Conservation (phyloP, 306 rosid genomes). For the Vigna hirtella region DNA sequence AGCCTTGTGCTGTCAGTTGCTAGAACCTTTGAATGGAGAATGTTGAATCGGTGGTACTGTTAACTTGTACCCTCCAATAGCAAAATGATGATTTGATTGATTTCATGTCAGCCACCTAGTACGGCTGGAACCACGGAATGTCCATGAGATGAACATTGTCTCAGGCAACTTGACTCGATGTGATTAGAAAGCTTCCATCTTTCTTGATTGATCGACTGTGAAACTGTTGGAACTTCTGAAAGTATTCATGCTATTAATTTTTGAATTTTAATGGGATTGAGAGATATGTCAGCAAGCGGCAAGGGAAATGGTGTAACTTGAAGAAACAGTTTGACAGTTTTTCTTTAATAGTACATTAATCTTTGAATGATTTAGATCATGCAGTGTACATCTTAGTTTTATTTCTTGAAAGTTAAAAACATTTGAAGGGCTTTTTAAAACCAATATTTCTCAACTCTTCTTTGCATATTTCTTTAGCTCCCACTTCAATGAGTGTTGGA, state of each 20-base stretch:
- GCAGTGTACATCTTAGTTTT: background rate
- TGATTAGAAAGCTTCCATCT: background rate
- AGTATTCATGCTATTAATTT: background rate
- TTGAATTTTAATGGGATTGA: background rate
- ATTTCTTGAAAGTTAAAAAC: background rate
- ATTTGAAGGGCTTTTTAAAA: background rate
- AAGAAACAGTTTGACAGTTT: background rate
- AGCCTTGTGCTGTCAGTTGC: constrained; percentile 27
- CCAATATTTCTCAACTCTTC: background rate
- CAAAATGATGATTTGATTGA: constrained; percentile 18
- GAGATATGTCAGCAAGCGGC: no score
- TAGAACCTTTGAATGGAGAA: constrained; percentile 37
- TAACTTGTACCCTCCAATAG: background rate
- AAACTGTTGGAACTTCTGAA: background rate
- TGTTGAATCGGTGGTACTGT: constrained; percentile 21
- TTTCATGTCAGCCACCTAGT: background rate
- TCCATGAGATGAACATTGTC: background rate
- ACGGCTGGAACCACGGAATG: background rate
- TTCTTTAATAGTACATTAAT: background rate
- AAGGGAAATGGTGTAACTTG: no score
- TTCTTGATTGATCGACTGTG: background rate
- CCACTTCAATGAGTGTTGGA: background rate
- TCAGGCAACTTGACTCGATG: no score
- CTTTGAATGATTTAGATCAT: background rate
- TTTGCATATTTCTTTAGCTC: background rate